Base-by-base conservation (phyloP, 495 filamentous ascomycete genomes). In the Neurospora sp. region DNA sequence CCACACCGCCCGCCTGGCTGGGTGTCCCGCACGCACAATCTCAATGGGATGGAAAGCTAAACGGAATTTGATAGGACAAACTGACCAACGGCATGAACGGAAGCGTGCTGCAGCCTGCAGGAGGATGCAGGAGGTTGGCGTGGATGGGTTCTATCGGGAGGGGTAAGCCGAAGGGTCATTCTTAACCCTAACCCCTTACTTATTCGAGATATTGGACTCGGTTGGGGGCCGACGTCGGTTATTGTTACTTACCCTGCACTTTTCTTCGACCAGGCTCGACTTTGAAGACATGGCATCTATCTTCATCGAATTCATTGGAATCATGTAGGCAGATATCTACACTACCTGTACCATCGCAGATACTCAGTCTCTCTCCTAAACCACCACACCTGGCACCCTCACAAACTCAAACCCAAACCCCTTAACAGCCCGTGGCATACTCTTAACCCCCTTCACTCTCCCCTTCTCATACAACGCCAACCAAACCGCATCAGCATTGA, bases 401-500 rank as follows among this genome's bases (percentile, higher is more conserved):
- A 70, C 76, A 78, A 87, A 86, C 16, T 72, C 76, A 31, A 81
- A 73, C 8, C 83, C 76, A 27, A 81, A 73, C 10, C 84, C 88
- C n/a, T 85, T 81, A 71, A 87, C 73, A 1, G 77, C 75, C 39
- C 84, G 85, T 70, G 74, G 77, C n/a, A 77, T 74, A 69, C 76
- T 75, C 74, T 74, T 69, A 71, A 76, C 75, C 8, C 80, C 73
- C 75, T 78, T 74, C 72, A 83, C 76, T 74, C 76, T 73, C 66
- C 85, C 84, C 44, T 77, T 74, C 69, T 80, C 78, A 76, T 84
- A 84, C 82, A 86, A 76, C 72, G 86, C 79, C 75, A 93, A 79
- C 93, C 93, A 94, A 16, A 94, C 88, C 4, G 89, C 90, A 82
- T 94, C 92, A 9, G 87, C 83, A 79, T 94, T 92, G 44, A 88